A percentile compares a stretch with the other conserved stretches of the same genome.
phyloP scores from a whole-genome alignment of 2,329 filamentous ascomycete genomes.

The Grosmannia penicillata region DNA sequence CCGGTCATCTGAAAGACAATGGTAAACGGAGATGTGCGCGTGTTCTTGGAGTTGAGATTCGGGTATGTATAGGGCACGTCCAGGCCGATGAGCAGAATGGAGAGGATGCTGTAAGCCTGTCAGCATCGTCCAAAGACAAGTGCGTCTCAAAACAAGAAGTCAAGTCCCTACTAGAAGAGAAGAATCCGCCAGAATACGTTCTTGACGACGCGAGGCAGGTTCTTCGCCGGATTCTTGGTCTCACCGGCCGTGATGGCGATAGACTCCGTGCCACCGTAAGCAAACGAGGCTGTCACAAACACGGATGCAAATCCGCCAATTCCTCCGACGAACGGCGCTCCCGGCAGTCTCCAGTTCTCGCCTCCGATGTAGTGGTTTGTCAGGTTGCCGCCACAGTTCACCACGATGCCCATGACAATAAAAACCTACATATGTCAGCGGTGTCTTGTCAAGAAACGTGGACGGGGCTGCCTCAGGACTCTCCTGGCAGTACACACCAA shows the following conservation, averaged over 20 bases:
- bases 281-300: constrained; percentile 46
- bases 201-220: constrained; percentile 46
- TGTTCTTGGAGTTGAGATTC: constrained; percentile 24
- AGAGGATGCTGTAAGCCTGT: constrained; percentile 20
- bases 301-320: constrained; percentile 53
- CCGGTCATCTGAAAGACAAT: constrained; percentile 47
- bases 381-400: constrained; percentile 42
- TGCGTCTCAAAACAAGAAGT: background rate
- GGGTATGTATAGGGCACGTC: constrained; percentile 42
- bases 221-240: constrained; percentile 45
- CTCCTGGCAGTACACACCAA: constrained; percentile 17
- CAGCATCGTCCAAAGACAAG: background rate
- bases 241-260: constrained; percentile 62
- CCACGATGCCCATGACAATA: constrained; percentile 46
- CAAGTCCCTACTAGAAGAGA: constrained; percentile 27
- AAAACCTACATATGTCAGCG: constrained; percentile 33
- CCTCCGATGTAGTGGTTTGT: constrained; percentile 40
- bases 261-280: constrained; percentile 54
- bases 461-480: no score
- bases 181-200: constrained; percentile 52
- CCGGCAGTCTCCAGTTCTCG: constrained; percentile 41
- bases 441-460: background rate
- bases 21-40: constrained; percentile 43
- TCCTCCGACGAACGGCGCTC: constrained; percentile 48
- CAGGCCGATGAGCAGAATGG: constrained; percentile 39